Conservation (phyloP, 208 protist genomes). For the Giardia duodenalis region DNA sequence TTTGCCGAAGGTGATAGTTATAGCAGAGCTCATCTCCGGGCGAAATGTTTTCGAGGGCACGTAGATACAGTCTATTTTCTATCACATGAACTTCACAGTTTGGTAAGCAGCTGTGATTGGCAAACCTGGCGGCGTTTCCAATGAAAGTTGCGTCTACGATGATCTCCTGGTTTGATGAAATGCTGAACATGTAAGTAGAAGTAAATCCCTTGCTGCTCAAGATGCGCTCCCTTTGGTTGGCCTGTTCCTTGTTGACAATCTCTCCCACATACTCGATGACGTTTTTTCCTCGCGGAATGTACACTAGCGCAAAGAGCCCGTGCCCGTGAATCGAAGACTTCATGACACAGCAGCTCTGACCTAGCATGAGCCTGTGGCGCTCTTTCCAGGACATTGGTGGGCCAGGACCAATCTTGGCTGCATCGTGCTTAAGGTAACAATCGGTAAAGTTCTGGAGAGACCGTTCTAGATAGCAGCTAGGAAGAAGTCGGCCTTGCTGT, state of each 20-base stretch:
- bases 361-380: too few species aligned
- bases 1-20: not conserved
- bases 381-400: too few species aligned
- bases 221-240: not conserved
- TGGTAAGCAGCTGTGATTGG: not conserved
- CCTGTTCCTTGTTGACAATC: not conserved
- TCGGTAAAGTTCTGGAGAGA: too few species aligned
- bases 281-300: not conserved
- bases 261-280: not conserved
- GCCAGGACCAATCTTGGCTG: too few species aligned
- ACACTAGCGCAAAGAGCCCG: not conserved
- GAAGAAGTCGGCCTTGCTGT: too few species aligned
- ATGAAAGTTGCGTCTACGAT: not conserved
- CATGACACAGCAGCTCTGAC: not conserved
- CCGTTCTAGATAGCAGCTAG: too few species aligned
- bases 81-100: not conserved
- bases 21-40: not conserved
- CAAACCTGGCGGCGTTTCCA: not conserved
- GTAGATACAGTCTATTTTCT: not conserved
- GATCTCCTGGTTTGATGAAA: not conserved
- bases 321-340: not conserved
- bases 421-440: too few species aligned
- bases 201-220: not conserved
- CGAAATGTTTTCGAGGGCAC: not conserved
- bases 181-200: not conserved